Evolutionary conservation across 2,329 filamentous ascomycete species (phyloP), one percentile per base, ranked within the genome.

Genomic region (Botrytis pseudocinerea): DNA sequence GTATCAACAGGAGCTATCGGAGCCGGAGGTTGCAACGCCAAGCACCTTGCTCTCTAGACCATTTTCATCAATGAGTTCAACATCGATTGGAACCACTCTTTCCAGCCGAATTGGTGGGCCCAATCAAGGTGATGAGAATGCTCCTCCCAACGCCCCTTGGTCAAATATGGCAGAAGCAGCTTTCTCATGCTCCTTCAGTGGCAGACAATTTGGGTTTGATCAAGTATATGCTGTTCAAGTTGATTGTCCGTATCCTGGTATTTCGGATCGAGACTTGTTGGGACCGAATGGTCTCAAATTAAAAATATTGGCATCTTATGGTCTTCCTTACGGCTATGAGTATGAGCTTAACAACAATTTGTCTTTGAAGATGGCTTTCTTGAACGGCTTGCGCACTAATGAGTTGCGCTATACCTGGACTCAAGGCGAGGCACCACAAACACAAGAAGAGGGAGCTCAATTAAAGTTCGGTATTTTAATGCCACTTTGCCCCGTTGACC

Each of bases 291-390:
- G 75, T 12, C 69, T 80, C 46, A 70, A 73, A 10, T 77, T 77
- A n/a, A 76, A 75, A 60, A 75, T 80, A 20, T 70, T 81, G 20
- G 79, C 77, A 20, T 76, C 78, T 25, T 77, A 80, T 51, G 80
- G 79, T 22, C 73, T 80, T 32, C 65, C 65, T 59, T 57, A 10
- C 28, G 65, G 38, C 25, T 69, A 44, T 18, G 65, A 69, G 38
- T 69, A 48, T 57, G 65, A 69, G 51, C 48, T 69, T 32, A 69
- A 44, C n/a, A 28, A 32, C n/a, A 42, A 57, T 16, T 16, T 25
- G 10, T 16, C 38, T 42, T 42, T 69, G 48, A 69, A 57, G 38
- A 2, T 12, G 10, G 65, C 48, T 57, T 69, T 69, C 38, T 57
- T 69, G 65, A 57, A 42, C 12, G 65, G 35, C 51, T 69, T 69